Conservation (phyloP, 306 rosid genomes). For the Cyclanthera cordifolia region DNA sequence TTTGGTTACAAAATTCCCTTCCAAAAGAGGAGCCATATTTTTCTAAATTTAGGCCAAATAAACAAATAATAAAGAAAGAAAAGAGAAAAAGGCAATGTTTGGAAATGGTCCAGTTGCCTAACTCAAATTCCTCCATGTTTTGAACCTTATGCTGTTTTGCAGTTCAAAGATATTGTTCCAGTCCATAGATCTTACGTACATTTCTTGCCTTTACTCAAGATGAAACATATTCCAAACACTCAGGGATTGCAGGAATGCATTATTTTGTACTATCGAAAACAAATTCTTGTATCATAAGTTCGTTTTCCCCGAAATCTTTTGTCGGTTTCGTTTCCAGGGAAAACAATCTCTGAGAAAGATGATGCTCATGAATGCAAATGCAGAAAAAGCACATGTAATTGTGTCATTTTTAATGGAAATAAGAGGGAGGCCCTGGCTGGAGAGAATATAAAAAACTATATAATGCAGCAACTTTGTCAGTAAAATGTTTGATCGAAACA, state of each 20-base stretch:
- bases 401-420: constrained; percentile 7
- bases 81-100: not conserved
- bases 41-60: not conserved
- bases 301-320: not conserved
- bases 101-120: not conserved
- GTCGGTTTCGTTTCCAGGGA: not conserved
- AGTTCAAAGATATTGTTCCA: constrained; percentile 12
- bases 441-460: not conserved
- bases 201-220: constrained; percentile 6
- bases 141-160: constrained; percentile 13
- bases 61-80: not conserved
- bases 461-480: not conserved
- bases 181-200: constrained; percentile 7
- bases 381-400: constrained; percentile 1
- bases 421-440: not conserved
- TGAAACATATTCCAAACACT: constrained; percentile 10
- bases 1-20: not conserved
- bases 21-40: not conserved
- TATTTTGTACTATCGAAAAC: not conserved
- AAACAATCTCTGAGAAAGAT: not conserved
- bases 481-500: constrained; percentile 1
- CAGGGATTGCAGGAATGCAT: not conserved
- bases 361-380: constrained; percentile 1
- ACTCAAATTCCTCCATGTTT: constrained; percentile 3
- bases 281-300: not conserved